phyloP scores from a whole-genome alignment of 495 filamentous ascomycete genomes.

The Penicillium argentinense region DNA sequence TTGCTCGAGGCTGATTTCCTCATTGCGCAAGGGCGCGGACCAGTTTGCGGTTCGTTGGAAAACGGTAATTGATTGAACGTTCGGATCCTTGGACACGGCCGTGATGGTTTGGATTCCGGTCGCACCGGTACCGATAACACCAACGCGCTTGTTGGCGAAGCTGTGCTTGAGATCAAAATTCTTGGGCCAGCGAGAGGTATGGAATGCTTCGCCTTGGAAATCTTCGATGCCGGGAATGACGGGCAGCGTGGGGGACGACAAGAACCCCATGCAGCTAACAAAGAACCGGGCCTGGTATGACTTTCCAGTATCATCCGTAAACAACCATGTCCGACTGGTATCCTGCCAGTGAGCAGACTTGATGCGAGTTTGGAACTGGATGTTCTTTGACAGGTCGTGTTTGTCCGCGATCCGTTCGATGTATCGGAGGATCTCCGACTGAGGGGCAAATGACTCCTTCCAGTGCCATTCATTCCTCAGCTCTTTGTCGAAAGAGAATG shows the following conservation, averaged over 20 bases:
- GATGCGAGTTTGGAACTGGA: constrained; percentile 29
- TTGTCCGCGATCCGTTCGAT: constrained; percentile 25
- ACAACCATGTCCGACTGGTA: constrained; percentile 15
- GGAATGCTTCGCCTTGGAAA: constrained; percentile 32
- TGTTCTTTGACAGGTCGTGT: constrained; percentile 22
- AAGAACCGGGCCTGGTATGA: constrained; percentile 16
- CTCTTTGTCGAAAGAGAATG: constrained; percentile 28
- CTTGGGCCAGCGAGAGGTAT: constrained; percentile 43
- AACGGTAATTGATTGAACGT: constrained; percentile 33
- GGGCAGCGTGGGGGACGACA: constrained; percentile 33
- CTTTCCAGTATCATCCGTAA: constrained; percentile 9
- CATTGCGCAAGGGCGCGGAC: constrained; percentile 41
- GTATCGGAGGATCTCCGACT: constrained; percentile 28
- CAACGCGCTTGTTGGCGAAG: constrained; percentile 43
- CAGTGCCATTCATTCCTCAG: constrained; percentile 27
- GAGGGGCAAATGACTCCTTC: constrained; percentile 20
- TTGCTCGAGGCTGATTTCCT: constrained; percentile 40
- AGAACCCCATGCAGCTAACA: constrained; percentile 21
- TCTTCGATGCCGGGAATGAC: constrained; percentile 22
- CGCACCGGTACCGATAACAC: constrained; percentile 51
- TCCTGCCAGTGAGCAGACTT: constrained; percentile 18
- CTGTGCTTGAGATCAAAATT: constrained; percentile 29
- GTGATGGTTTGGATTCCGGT: constrained; percentile 49
- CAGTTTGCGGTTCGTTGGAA: constrained; percentile 53
- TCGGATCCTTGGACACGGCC: constrained; percentile 21